Percentiles rank a stretch among this genome's conserved stretches.
Conservation (phyloP, 2,329 filamentous ascomycete genomes). For the Fusarium pseudoanthophilum region DNA sequence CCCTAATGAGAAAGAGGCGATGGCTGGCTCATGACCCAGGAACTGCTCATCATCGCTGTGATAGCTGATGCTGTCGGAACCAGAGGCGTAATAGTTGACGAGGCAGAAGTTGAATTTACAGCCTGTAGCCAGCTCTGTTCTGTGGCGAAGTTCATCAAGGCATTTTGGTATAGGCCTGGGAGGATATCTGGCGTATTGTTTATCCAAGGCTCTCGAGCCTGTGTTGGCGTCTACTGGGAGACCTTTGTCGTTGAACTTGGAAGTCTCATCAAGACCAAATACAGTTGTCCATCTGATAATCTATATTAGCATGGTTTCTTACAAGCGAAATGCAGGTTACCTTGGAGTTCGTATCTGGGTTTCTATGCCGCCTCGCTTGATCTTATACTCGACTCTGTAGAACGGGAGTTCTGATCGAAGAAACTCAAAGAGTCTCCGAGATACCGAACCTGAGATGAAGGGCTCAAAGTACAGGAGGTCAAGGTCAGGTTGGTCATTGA, state of each 20-base stretch:
- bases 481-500: conserved; percentile 75
- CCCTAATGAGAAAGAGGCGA: conserved; percentile 80
- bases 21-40: conserved; percentile 74
- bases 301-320: neutral
- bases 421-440: conserved; percentile 74
- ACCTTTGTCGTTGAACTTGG: conserved; percentile 62
- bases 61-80: conserved; percentile 80
- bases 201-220: conserved; percentile 57
- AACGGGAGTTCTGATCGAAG: conserved; percentile 78
- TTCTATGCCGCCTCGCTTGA: conserved; percentile 71
- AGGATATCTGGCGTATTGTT: conserved; percentile 63
- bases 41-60: conserved; percentile 86
- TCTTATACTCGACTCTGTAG: conserved; percentile 79
- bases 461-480: conserved; percentile 82
- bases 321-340: conserved; percentile 38
- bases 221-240: conserved; percentile 58
- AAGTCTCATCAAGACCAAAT: conserved; percentile 71
- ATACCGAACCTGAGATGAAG: conserved; percentile 69
- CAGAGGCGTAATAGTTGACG: conserved; percentile 85
- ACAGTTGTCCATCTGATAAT: conserved; percentile 61
- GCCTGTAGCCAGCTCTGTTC: conserved; percentile 74
- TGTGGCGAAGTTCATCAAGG: conserved; percentile 69
- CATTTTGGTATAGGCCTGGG: conserved; percentile 79
- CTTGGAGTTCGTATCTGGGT: conserved; percentile 69
- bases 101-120: conserved; percentile 81